These are phyloP conservation scores for Epichloe bromicola DNA, from an alignment of 2,329 filamentous ascomycete species.

Conservation along the genomic window DNA sequence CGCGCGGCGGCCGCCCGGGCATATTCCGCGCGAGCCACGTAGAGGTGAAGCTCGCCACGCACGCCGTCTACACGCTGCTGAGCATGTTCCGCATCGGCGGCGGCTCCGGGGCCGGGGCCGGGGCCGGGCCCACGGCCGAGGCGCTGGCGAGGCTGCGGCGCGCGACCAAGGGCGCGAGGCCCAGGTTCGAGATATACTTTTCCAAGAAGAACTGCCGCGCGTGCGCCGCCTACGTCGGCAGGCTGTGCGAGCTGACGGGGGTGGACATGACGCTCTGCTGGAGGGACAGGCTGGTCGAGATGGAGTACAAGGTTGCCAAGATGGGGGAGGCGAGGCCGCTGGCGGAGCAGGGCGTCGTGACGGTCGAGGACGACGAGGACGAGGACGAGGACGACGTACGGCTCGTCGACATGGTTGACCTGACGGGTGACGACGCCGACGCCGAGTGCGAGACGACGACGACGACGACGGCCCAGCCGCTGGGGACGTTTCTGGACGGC, in stretches of 20 bases:
- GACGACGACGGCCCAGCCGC: neutral
- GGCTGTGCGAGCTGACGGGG: slow-evolving; percentile 16
- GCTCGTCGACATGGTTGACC: slow-evolving; percentile 1
- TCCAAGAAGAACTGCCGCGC: slow-evolving; percentile 20
- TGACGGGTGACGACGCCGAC: neutral
- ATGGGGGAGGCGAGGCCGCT: neutral
- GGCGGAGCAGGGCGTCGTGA: neutral
- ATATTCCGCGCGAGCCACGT: slow-evolving; percentile 23
- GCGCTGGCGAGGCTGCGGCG: slow-evolving; percentile 14
- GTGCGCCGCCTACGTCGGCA: slow-evolving; percentile 15
- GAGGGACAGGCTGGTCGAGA: slow-evolving; percentile 15
- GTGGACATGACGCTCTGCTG: slow-evolving; percentile 15
- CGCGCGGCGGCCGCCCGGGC: slow-evolving; percentile 6
- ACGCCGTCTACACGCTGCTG: slow-evolving; percentile 18
- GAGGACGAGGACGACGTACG: neutral
- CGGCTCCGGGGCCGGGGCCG: too few species aligned
- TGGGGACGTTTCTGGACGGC: slow-evolving; percentile 13
- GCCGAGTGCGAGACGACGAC: neutral
- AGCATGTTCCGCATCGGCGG: slow-evolving; percentile 12
- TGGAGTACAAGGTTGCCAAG: slow-evolving; percentile 12
- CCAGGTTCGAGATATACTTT: slow-evolving; percentile 22
- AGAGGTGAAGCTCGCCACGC: slow-evolving; percentile 26
- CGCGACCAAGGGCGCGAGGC: slow-evolving; percentile 15
- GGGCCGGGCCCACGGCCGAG: neutral
- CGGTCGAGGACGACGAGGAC: slow-evolving; percentile 1